These are phyloP conservation scores for Tremella fuciformis DNA, from an alignment of 768 basidiomycete genomes.

Conservation along the genomic window DNA sequence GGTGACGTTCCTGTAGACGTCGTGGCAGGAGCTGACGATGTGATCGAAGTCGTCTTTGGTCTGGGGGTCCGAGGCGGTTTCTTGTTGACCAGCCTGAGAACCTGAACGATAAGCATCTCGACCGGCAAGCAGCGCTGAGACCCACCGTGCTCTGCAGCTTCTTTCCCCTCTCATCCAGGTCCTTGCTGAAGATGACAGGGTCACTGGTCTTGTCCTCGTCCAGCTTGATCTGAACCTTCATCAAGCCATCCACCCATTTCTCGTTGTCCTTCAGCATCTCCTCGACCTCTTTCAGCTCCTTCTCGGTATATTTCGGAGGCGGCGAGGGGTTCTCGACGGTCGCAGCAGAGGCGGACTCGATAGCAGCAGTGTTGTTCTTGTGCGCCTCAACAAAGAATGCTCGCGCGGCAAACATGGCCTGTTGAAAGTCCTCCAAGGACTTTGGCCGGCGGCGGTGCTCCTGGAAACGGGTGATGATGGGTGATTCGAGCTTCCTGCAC, in stretches of 20 bases:
- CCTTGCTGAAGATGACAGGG: conserved; percentile 77
- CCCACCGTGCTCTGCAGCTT: conserved; percentile 66
- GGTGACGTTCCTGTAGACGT: conserved; percentile 6
- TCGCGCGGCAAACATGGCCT: conserved; percentile 57
- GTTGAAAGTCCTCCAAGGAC: conserved; percentile 81
- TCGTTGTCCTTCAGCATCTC: conserved; percentile 74
- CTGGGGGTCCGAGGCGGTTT: conserved; percentile 34
- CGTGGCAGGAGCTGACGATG: conserved; percentile 9
- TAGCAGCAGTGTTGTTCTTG: conserved; percentile 68
- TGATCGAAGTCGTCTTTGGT: conserved; percentile 18
- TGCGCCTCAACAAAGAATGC: conserved; percentile 82
- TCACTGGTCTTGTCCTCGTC: conserved; percentile 65
- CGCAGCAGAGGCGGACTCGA: conserved; percentile 49
- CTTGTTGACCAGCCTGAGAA: conserved; percentile 37
- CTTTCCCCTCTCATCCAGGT: conserved; percentile 81
- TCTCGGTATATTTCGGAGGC: conserved; percentile 75
- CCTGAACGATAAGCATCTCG: conserved; percentile 18
- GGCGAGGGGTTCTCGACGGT: conserved; percentile 53
- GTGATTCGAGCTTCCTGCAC: conserved; percentile 68
- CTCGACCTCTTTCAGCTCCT: conserved; percentile 80
- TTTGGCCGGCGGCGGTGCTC: conserved; percentile 84
- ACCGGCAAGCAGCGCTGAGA: not conserved
- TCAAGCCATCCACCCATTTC: conserved; percentile 74
- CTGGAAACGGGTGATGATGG: conserved; percentile 79
- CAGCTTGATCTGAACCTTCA: conserved; percentile 75